Evolutionary conservation across 148 eudicot species (phyloP).

Genomic region (Tetragonia tetragonoides): DNA sequence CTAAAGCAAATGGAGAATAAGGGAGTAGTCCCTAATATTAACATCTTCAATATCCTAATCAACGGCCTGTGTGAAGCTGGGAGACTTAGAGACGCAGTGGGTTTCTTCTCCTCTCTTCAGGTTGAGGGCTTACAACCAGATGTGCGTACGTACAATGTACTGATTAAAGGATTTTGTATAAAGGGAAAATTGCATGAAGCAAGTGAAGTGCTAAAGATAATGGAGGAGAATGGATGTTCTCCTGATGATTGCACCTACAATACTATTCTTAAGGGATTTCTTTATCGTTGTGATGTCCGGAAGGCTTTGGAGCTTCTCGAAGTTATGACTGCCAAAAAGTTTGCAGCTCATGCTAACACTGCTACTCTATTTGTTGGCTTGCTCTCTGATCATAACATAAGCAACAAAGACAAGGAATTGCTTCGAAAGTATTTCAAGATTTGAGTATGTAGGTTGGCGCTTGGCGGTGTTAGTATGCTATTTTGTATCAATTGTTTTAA

Average conservation of each 20-base stretch:
- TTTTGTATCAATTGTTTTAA: no score
- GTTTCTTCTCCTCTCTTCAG: conserved; percentile 18
- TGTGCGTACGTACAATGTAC: conserved; percentile 15
- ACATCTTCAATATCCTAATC: no score
- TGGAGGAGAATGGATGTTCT: conserved; percentile 30
- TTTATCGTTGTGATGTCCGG: conserved; percentile 1
- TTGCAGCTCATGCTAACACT: conserved; percentile 15
- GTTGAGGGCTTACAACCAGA: conserved; percentile 19
- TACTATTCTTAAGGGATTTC: conserved; percentile 18
- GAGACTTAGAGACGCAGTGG: conserved; percentile 14
- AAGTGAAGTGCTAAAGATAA: conserved; percentile 16
- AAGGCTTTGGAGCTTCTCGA: conserved; percentile 27
- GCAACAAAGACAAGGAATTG: conserved; percentile 12
- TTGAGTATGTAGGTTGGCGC: no score
- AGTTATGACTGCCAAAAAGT: conserved; percentile 18
- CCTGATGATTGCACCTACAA: conserved; percentile 24
- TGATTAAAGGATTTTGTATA: no score
- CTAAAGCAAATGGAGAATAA: no score
- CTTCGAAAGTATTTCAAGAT: conserved; percentile 16
- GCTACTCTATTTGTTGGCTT: conserved; percentile 1
- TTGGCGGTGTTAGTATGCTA: no score
- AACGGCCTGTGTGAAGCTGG: conserved; percentile 4
- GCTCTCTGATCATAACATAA: conserved; percentile 1
- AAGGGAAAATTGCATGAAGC: no score
- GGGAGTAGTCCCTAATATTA: no score